Evolutionary conservation across 495 filamentous ascomycete species (phyloP), one percentile per base, ranked within the genome.

Genomic region (Cudoniella acicularis): DNA sequence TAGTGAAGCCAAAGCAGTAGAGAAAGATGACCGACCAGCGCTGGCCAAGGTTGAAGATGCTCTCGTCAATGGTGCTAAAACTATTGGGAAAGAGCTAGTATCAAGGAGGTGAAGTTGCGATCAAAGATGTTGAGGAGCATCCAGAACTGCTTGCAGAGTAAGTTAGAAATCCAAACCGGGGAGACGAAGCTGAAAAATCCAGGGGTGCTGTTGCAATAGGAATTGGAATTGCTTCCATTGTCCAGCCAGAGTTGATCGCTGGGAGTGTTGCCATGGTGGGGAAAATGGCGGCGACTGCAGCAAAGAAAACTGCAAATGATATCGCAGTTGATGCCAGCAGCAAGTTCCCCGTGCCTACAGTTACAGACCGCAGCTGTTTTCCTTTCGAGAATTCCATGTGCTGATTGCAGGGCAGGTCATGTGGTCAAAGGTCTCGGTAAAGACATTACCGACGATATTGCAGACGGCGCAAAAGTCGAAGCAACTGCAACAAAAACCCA

Each of bases 251-350:
- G 18, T 36, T 87, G 18, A 86, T 91, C 2, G 69, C 68, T 1
- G 75, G 76, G 17, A 89, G 92, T 69, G 76, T 86, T 65, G 66
- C 77, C 1, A 85, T 91, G 62, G 90, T 94, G 64, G 78, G 80
- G 30, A 77, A 79, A 30, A 83, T 85, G 70, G 79, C 84, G 30
- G 82, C 51, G 2, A 52, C 55, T 49, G 21, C 11, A 8, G 56
- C 56, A 2, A 59, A 56, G 17, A 56, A 56, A 22, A 56, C 27
- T 2, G 61, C 45, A 1, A 50, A 22, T 16, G 23, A 43, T n/a
- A 59, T 64, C 26, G 61, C 55, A 0, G 22, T 43, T 9, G 52
- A 50, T 6, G 56, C 48, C 8, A 50, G 48, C 23, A 24, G 10
- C 13, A 36, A 13, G 30, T 36, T 13, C 30, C 13, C 30, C 30